Evolutionary conservation across 257 asterid genomes (phyloP), one percentile per base, ranked within the genome.

Genomic region (Dorcoceras hygrometricum): DNA sequence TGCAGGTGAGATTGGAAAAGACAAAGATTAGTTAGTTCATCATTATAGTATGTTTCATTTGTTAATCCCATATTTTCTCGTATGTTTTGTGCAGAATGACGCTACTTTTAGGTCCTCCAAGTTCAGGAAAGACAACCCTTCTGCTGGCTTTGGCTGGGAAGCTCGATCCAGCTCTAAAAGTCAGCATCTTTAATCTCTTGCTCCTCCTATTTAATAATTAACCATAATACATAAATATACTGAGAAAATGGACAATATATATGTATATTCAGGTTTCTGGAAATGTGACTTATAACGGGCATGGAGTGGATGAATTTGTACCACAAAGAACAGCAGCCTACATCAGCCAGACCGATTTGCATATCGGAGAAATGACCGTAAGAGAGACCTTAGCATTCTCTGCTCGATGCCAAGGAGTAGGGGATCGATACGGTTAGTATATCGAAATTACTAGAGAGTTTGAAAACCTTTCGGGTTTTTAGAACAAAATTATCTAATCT

Each of bases 351-450:
- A 74, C 74, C 26, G 92, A 83, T 73, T 59, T 84, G 8, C 96
- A 89, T 53, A 79, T 89, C 1, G 91, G 88, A 63, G 92, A 89
- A 74, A 80, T 89, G 92, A 89, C 96, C 4, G 92, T 87, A 0
- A 78, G 87, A 74, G 96, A 89, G 71, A 89, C 96, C 19, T 66
- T 89, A 23, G 90, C 83, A 0, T 87, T 84, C 63, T 84, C 96
- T 0, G 95, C 92, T 0, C 79, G 95, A 66, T 84, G 86, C 69
- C 96, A 89, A 31, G 96, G 96, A 0, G 94, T 86, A 23, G 96
- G 94, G 58, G 70, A 89, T 4, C 82, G 87, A 29, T 86, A 84
- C 61, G 91, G 96, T 88, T 67, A 29, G 87, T 71, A 9, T 25
- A 72, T 9, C 4, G 29, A 19, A 23, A 31, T 31, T 31, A 8